phyloP scores from a whole-genome alignment of 768 basidiomycete species.

The Clavulina sp. region DNA sequence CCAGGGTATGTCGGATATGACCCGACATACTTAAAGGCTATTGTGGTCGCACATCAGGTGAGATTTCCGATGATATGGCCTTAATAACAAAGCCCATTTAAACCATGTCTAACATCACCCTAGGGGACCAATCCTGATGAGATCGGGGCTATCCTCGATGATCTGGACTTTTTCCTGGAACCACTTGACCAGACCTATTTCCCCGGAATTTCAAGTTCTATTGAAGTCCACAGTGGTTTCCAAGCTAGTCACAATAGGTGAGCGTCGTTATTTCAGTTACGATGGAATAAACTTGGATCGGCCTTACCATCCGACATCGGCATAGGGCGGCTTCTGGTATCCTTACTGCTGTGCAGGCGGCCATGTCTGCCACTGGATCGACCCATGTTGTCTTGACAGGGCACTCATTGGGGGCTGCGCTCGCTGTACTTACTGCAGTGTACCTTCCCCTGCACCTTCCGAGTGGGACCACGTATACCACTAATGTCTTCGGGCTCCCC shows the following conservation, averaged over 20 bases:
- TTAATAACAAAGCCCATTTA: too few relatives aligned
- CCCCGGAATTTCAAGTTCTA: constrained; percentile 30
- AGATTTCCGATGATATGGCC: too few relatives aligned
- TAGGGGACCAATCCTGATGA: neutral
- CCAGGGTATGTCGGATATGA: constrained; percentile 5
- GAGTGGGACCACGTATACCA: constrained; percentile 17
- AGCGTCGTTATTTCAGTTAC: neutral
- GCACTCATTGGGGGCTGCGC: constrained; percentile 24
- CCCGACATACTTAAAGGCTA: neutral
- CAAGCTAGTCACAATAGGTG: neutral
- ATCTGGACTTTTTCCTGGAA: constrained; percentile 26
- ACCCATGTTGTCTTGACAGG: constrained; percentile 20
- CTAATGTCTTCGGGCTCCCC: constrained; percentile 21
- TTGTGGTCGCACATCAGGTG: constrained; percentile 2
- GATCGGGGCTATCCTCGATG: constrained; percentile 27
- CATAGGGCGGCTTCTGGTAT: constrained; percentile 16
- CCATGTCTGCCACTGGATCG: constrained; percentile 13
- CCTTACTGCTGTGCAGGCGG: constrained; percentile 17
- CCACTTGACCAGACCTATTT: constrained; percentile 31
- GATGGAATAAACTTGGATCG: neutral
- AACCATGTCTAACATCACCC: too few relatives aligned
- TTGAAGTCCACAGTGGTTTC: constrained; percentile 34
- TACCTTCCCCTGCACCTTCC: constrained; percentile 26
- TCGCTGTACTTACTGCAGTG: constrained; percentile 23
- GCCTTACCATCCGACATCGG: too few relatives aligned